Evolutionary conservation across 2,329 filamentous ascomycete genomes (phyloP), one percentile per base, ranked within the genome.

Genomic region (Zalaria sp.): DNA sequence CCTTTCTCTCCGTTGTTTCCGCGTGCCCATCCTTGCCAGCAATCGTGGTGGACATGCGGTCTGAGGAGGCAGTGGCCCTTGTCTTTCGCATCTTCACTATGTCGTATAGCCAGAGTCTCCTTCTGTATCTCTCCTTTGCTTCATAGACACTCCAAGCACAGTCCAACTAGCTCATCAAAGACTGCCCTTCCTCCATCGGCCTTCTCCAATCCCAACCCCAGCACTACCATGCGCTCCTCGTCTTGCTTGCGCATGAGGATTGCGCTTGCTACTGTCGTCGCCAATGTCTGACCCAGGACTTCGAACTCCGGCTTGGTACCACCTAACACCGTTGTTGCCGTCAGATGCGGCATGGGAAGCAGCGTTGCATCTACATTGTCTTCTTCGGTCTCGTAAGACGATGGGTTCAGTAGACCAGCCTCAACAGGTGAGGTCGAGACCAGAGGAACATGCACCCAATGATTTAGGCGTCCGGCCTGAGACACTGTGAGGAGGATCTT

Each of bases 391-490:
- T 61, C 62, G 54, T 58, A 61, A 66, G 29, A 69, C 66, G 37
- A 78, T 54, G 18, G 71, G 63, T 64, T 77, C 74, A 56, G 83
- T 77, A 36, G 80, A 1, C 52, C 72, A 25, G 76, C 72, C 11
- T 75, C 71, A n/a, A 77, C 68, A 3, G 80, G 77, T 0, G 79
- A 72, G 27, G 38, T 41, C 4, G 75, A 71, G n/a, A 76, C 73
- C 25, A 93, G 72, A 0, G 84, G 82, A 0, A 93, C 83, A 66
- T 91, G 83, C 18, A 95, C 87, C 91, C 91, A 98, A 70, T 96
- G 91, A 18, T 84, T 83, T 37, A 96, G 65, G 45, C 81, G 75
- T 5, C 88, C 89, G 46, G 81, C 75, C 64, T 96, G 91, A 0
- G 83, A 84, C 45, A 96, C 73, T 1, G 87, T 95, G 47, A 98